Base-by-base conservation (phyloP, 1,139 yeast species). In the Suhomyces choctaworum region DNA sequence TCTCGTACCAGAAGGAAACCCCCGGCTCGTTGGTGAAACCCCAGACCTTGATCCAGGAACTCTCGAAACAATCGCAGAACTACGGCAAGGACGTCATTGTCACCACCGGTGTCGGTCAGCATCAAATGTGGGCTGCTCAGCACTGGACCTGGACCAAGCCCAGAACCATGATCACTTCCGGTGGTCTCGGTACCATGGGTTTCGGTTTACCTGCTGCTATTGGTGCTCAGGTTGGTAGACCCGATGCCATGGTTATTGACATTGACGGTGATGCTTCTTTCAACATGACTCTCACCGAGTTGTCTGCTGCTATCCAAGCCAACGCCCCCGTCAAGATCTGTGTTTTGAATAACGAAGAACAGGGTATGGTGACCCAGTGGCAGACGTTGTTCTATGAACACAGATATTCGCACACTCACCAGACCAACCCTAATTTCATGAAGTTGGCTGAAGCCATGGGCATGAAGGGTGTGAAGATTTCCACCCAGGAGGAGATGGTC, bases 111-210 rank as follows among this genome's bases (percentile, higher is more conserved):
- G 97, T 92, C 39, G 98, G 98, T 42, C 98, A 92, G 73, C 98
- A 92, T 75, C 98, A 92, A 72, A 92, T 92, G 98, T 92, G 98
- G 97, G 94, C 97, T 27, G 98, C 98, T 27, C 98, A 92, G 69
- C 90, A 89, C 64, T 89, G 84, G 78, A 80, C 89, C 37, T 90
- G 96, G 95, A 83, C 81, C 42, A 69, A 78, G 47, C 97, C 97
- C 51, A 79, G 97, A 64, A 76, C 95, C 37, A 83, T 92, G 74
- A 85, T 92, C 60, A 89, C 97, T 16, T 88, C 97, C 36, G 98
- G 98, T 68, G 98, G 98, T 53, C 77, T 92, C 56, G 98, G 98
- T 53, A 92, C 98, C 42, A 92, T 92, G 98, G 98, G 98, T 42
- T 92, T 68, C 66, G 98, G 98, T 47, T 72, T 90, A 44, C 97